Base-by-base conservation (phyloP, 805 yeast genomes). In the Kuraishia hungarica region DNA sequence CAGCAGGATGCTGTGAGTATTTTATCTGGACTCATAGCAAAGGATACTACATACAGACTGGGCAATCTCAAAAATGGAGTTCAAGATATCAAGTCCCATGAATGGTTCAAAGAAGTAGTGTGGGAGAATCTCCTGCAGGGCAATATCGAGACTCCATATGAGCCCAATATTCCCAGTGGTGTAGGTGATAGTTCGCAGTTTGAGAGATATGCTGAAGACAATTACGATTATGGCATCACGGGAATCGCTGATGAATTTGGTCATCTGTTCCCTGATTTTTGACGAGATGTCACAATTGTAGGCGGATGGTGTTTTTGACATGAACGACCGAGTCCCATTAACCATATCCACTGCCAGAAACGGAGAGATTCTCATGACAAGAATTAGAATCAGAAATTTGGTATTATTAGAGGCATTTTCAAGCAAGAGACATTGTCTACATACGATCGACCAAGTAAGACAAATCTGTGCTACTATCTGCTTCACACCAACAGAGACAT, bases 201-300 rank as follows among this genome's bases (percentile, higher is more conserved):
- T 58, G 92, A 86, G 64, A 77, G 83, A 58, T 86, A 86, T 62
- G 89, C 91, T 0, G 92, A 86, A 66, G 96, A 90, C 62, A 84
- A 84, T 55, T 75, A 84, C 57, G 94, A 93, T 63, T 93, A 93
- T 67, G 97, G 97, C 48, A 75, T 78, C 29, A 68, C 71, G n/a
- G 87, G 88, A 13, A 81, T 77, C 10, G 54, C 59, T 10, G 72
- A 69, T 57, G 68, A 67, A 21, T 67, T 56, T 46, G 72, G 72
- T 2, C 55, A 64, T 50, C 53, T 66, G 17, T 69, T 69, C 51
- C 67, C 71, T 1, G 71, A 68, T 46, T 68, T 68, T 50, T 65
- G 52, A 7, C 21, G 29, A 26, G 10, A 26, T 26, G 29, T 5
- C 29, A n/a, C 29, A 10, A 26, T 26, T 26, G 10, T 26, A 26